Percentiles rank a stretch among this genome's conserved stretches.
These are phyloP conservation scores for Baudoinia panamericana DNA, from an alignment of 495 filamentous ascomycete species.

Conservation along the genomic window DNA sequence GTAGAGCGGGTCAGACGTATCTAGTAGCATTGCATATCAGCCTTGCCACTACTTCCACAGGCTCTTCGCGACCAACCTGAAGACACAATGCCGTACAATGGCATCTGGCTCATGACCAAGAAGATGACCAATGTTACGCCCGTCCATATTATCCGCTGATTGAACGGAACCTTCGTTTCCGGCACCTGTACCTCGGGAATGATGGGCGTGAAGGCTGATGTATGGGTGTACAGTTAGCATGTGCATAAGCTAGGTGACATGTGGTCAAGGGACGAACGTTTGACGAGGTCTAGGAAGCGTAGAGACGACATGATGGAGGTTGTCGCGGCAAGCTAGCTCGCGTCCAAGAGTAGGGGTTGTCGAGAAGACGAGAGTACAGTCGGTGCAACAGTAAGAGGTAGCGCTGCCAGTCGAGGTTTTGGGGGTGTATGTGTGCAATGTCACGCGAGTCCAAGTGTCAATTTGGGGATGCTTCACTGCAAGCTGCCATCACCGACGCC, in stretches of 20 bases:
- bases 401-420: no score
- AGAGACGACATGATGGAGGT: conserved; percentile 26
- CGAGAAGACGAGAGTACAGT: no score
- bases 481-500: no score
- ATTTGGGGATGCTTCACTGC: no score
- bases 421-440: no score
- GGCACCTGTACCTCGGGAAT: conserved; percentile 97
- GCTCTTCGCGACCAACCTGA: conserved; percentile 13
- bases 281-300: conserved; percentile 98
- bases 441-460: no score
- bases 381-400: no score
- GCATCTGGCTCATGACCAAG: conserved; percentile 99
- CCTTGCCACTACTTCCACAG: neutral
- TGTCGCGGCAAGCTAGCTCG: no score
- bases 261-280: conserved; percentile 45
- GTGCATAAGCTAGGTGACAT: no score
- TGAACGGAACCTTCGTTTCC: conserved; percentile 88
- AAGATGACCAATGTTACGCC: conserved; percentile 94
- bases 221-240: no score
- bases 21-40: conserved; percentile 32
- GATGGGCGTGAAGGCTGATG: conserved; percentile 88
- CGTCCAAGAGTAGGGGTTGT: no score
- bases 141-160: conserved; percentile 96
- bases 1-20: conserved; percentile 81
- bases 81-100: conserved; percentile 36